Evolutionary conservation across 768 basidiomycete genomes (phyloP).

Genomic region (Kwoniella newhampshirensis): DNA sequence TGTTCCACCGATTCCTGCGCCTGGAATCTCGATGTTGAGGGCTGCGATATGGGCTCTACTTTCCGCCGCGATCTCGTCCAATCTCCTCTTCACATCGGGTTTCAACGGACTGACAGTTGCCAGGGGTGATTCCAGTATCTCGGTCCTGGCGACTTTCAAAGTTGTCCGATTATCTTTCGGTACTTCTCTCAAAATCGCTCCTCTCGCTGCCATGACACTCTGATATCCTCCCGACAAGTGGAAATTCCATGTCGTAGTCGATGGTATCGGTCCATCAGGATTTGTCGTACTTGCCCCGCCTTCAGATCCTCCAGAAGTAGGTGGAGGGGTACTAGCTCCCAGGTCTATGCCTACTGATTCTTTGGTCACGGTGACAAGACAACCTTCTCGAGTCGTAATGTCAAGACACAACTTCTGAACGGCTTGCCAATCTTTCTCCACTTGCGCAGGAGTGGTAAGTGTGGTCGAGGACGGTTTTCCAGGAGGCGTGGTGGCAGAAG

Average conservation of each 20-base stretch:
- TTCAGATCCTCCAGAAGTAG: slow-evolving; percentile 1
- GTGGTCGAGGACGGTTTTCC: slow-evolving; percentile 14
- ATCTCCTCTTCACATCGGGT: slow-evolving; percentile 71
- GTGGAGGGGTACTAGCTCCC: not conserved
- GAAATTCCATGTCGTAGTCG: slow-evolving; percentile 65
- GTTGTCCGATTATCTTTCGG: slow-evolving; percentile 69
- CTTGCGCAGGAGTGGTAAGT: slow-evolving; percentile 25
- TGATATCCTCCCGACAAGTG: slow-evolving; percentile 87
- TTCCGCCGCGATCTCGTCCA: slow-evolving; percentile 92
- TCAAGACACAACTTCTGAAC: slow-evolving; percentile 75
- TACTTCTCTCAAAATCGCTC: slow-evolving; percentile 79
- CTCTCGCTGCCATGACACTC: slow-evolving; percentile 86
- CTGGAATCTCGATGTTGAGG: slow-evolving; percentile 64
- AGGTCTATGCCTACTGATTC: slow-evolving; percentile 25
- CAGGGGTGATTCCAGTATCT: slow-evolving; percentile 74
- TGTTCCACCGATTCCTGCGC: slow-evolving; percentile 14
- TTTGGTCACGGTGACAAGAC: slow-evolving; percentile 77
- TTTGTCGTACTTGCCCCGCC: slow-evolving; percentile 12
- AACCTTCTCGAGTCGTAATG: slow-evolving; percentile 76
- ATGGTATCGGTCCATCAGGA: slow-evolving; percentile 11
- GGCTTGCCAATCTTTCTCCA: slow-evolving; percentile 66
- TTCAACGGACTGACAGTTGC: slow-evolving; percentile 69
- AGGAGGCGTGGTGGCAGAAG: slow-evolving; percentile 20
- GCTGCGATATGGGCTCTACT: slow-evolving; percentile 93
- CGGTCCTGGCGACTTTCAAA: slow-evolving; percentile 87